Percentiles rank a stretch among this genome's conserved stretches.
These are phyloP conservation scores for Beta macrorhiza DNA, from an alignment of 179 eudicot species.

Conservation along the genomic window DNA sequence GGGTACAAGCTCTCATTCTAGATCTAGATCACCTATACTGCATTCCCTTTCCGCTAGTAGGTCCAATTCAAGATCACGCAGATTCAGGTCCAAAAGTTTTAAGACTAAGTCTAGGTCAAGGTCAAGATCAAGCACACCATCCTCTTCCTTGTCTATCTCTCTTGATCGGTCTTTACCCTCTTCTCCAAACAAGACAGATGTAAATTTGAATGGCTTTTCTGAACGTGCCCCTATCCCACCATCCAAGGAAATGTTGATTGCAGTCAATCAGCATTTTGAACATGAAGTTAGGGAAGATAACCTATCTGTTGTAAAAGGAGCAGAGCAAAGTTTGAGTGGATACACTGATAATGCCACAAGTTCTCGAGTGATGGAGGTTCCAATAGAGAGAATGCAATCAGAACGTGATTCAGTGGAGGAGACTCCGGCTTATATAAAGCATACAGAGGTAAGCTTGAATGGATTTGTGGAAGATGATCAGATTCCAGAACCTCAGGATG, in stretches of 20 bases:
- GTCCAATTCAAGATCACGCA: slow-evolving; percentile 27
- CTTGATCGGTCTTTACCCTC: slow-evolving; percentile 28
- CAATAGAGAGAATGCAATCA: neutral
- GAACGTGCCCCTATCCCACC: slow-evolving; percentile 21
- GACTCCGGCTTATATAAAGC: neutral
- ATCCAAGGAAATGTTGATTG: slow-evolving; percentile 21
- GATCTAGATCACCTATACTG: slow-evolving; percentile 29
- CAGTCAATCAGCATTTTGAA: slow-evolving; percentile 22
- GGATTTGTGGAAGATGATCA: slow-evolving; percentile 2
- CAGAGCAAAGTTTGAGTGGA: slow-evolving; percentile 9
- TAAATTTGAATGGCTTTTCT: slow-evolving; percentile 27
- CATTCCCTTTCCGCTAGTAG: slow-evolving; percentile 29
- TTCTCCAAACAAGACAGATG: slow-evolving; percentile 31
- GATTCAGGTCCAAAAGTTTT: slow-evolving; percentile 22
- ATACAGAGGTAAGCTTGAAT: neutral
- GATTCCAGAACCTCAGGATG: no score
- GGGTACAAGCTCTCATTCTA: slow-evolving; percentile 28
- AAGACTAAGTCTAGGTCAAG: slow-evolving; percentile 34
- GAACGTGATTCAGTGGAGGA: neutral
- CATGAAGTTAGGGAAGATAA: slow-evolving; percentile 20
- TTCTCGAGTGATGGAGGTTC: slow-evolving; percentile 1
- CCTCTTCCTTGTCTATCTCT: slow-evolving; percentile 34
- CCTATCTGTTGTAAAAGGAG: neutral
- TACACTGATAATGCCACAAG: neutral
- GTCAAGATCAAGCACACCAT: slow-evolving; percentile 40